Percentiles rank a stretch among this genome's conserved stretches.
These are phyloP conservation scores for Dothistroma septosporum DNA, from an alignment of 2,329 filamentous ascomycete genomes.

Conservation along the genomic window DNA sequence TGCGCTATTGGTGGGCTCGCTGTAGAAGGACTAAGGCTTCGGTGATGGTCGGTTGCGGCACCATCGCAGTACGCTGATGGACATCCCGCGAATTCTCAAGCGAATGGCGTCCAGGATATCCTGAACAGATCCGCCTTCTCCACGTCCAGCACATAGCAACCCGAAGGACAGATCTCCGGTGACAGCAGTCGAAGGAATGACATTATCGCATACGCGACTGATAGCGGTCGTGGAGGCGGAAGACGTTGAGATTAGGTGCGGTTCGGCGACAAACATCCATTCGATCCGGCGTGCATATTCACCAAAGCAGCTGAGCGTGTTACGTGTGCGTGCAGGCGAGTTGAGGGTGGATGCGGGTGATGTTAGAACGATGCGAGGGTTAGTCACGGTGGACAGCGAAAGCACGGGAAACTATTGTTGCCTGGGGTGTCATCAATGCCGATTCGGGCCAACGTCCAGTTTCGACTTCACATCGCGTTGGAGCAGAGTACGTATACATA, in stretches of 20 bases:
- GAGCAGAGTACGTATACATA: too few relatives aligned
- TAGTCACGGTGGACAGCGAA: too few relatives aligned
- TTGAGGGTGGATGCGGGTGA: neutral
- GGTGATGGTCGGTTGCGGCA: constrained; percentile 3
- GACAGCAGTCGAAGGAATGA: neutral
- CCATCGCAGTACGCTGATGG: constrained; percentile 1
- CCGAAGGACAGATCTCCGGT: neutral
- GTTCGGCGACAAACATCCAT: neutral
- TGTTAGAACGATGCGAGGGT: neutral
- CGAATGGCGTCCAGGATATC: constrained; percentile 3
- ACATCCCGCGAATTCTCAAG: constrained; percentile 4
- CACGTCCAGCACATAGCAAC: constrained; percentile 2
- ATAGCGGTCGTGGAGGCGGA: neutral
- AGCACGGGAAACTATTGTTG: neutral
- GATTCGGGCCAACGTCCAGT: too few relatives aligned
- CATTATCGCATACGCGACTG: neutral
- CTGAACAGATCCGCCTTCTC: neutral
- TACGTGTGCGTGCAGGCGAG: neutral
- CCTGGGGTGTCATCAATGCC: neutral
- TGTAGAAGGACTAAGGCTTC: neutral
- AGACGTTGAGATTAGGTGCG: neutral
- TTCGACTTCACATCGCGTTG: too few relatives aligned
- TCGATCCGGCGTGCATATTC: neutral
- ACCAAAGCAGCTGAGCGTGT: neutral
- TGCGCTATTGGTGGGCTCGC: neutral